Evolutionary conservation across 2,329 filamentous ascomycete genomes (phyloP), one percentile per base, ranked within the genome.

Genomic region (Beauveria brongniartii): DNA sequence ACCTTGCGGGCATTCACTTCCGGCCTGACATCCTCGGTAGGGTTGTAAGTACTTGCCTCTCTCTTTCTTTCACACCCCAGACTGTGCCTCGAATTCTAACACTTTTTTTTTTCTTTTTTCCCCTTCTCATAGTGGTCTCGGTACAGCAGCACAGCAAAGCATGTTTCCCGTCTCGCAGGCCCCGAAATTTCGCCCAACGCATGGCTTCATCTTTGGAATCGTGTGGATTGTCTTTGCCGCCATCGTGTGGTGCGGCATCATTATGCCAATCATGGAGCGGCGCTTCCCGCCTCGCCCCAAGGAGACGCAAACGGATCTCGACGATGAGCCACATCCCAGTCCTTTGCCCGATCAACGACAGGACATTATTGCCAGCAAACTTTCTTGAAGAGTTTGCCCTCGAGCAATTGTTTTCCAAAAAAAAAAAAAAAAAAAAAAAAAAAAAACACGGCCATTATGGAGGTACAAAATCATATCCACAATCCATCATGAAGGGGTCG

Each of bases 191-290:
- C 43, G 40, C 9, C 26, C 50, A 14, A 52, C 60, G 1, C 54
- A 58, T n/a, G 60, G 60, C 28, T 62, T 50, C 47, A 28, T 26
- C 24, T 62, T 52, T 46, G 60, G 53, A 7, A 34, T 58, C 18
- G 47, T 22, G 1, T 41, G 48, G 54, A 44, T 62, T 20, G 54
- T 53, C 8, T 40, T 47, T 16, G 44, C 44, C 44, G 44, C 44
- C 22, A 24, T 47, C 6, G 20, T 26, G 5, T 47, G 44, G 44
- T 47, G 44, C 22, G 44, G 44, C 22, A 47, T 47, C 44, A 16
- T 22, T 6, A 47, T 47, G 44, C 44, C 44, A 22, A 26, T 47
- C 44, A 47, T 47, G 44, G 44, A 47, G 22, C 44, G 44, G 44
- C 44, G 44, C 44, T 14, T 47, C 22, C 44, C 44, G 22, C 44